These are phyloP conservation scores for Metschnikowia vanudenii DNA, from an alignment of 805 yeast species.

Conservation along the genomic window DNA sequence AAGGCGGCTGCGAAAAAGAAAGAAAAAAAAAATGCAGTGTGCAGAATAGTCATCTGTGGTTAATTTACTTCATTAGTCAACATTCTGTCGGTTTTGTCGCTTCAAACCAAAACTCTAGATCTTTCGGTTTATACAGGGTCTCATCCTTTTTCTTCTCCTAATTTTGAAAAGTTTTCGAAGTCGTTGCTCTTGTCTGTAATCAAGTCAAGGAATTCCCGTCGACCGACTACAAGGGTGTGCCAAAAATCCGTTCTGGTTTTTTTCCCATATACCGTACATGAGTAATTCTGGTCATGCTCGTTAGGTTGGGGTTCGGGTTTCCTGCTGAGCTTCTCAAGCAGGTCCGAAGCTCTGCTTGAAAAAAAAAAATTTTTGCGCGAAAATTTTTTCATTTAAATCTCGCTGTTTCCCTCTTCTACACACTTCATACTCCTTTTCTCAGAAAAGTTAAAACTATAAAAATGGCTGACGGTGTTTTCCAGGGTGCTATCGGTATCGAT, in stretches of 20 bases:
- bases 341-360: constrained; percentile 13
- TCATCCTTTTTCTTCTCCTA: too few species aligned
- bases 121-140: too few species aligned
- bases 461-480: constrained; percentile 35
- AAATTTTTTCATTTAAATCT: constrained; percentile 20
- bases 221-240: not conserved
- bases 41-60: not conserved
- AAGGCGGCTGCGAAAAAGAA: constrained; percentile 10
- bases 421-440: constrained; percentile 15
- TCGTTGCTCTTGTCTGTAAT: too few species aligned
- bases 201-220: not conserved
- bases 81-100: not conserved
- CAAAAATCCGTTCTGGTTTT: constrained; percentile 3
- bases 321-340: constrained; percentile 5
- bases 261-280: constrained; percentile 1
- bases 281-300: constrained; percentile 13
- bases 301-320: constrained; percentile 8
- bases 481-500: constrained; percentile 49
- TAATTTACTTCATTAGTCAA: not conserved
- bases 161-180: too few species aligned
- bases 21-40: not conserved
- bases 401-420: constrained; percentile 14
- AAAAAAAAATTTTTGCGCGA: constrained; percentile 18
- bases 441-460: constrained; percentile 15
- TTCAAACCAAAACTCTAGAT: too few species aligned